Base-by-base conservation (phyloP, 2,329 filamentous ascomycete genomes). In the Alternaria novae-zelandiae region DNA sequence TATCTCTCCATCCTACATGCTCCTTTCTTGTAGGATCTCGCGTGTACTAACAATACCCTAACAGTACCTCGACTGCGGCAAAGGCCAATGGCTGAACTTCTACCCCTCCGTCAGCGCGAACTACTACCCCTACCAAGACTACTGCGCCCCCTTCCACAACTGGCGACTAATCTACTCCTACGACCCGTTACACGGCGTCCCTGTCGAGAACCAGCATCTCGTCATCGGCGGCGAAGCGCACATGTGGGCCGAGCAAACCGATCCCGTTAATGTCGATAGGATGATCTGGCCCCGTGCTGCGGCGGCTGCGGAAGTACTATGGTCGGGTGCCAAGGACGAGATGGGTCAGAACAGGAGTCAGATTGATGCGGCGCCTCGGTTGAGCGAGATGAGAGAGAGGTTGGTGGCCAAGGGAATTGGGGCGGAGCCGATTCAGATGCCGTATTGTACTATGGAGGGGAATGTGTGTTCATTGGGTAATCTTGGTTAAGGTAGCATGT, bases 101-200 rank as follows among this genome's bases (percentile, higher is more conserved):
- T 82, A 82, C 59, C 88, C 88, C 20, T 80, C 79, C 2, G 80
- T 85, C 15, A 86, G 86, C 67, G 69, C 83, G 17, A 66, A 72
- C 2, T 87, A 82, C 80, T 93, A 86, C 76, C 92, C 92, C 0
- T 97, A 91, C 82, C 81, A 83, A 62, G 93, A 96, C 82, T 97
- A 94, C 86, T 97, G 93, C 81, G 83, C 83, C 0, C 94, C 94
- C 2, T 85, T 85, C 74, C 93, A 97, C 83, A 92, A 87, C 81
- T 97, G 94, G 94, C 87, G 89, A 7, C 83, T 92, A 26, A 86
- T 95, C 62, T 97, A 97, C 84, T 87, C 88, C 20, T 91, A 95
- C 79, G 90, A 97, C 75, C 93, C 93, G 0, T 82, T 89, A 4
- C 84, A 82, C 3, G 87, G 87, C 49, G 84, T 97, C 5, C 86